phyloP scores from a whole-genome alignment of 805 yeast species.

The Candida manassasensis region DNA sequence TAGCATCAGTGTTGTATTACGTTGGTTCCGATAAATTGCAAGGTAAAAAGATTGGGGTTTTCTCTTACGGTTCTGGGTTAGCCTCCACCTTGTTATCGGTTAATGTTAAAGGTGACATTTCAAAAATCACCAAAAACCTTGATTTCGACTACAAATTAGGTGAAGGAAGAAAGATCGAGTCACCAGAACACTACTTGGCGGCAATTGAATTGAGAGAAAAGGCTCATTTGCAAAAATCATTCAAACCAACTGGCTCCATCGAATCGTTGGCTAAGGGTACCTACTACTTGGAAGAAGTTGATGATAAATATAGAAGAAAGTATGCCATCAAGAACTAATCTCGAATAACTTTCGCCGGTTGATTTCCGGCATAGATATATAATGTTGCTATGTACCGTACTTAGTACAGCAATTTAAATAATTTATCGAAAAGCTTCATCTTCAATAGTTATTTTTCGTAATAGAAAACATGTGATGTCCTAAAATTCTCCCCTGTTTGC shows the following conservation, averaged over 20 bases:
- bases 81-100: constrained; percentile 87
- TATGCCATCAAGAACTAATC: constrained; percentile 63
- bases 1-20: constrained; percentile 73
- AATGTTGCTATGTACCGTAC: no score
- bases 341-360: no score
- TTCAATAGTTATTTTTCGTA: not conserved
- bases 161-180: constrained; percentile 52
- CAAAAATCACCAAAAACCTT: constrained; percentile 57
- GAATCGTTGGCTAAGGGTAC: constrained; percentile 71
- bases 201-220: constrained; percentile 84
- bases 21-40: constrained; percentile 72
- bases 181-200: constrained; percentile 79
- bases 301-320: constrained; percentile 82
- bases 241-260: constrained; percentile 73
- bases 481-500: not conserved
- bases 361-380: no score
- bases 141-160: constrained; percentile 65
- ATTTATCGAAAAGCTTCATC: not conserved
- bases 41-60: constrained; percentile 82
- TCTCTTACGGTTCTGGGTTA: constrained; percentile 97
- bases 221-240: constrained; percentile 77
- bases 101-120: constrained; percentile 75
- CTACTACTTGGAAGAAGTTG: constrained; percentile 77
- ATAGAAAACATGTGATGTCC: not conserved
- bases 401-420: no score